A percentile compares a stretch with the other conserved stretches of the same genome.
Conservation (phyloP, 441 rosid genomes). For the Cnidoscolus chayamansa region DNA sequence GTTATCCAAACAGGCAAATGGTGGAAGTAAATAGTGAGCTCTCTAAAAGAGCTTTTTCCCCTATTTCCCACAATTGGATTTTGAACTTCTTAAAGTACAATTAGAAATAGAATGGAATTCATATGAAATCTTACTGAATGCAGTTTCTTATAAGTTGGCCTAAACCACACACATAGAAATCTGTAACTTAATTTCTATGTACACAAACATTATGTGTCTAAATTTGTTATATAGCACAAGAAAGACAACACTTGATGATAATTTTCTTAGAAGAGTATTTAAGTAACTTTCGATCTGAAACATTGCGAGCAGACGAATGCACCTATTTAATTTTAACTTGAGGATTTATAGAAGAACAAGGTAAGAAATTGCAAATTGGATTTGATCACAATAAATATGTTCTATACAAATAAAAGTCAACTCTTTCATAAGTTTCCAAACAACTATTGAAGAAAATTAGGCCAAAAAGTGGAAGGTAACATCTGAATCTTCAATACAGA, state of each 20-base stretch:
- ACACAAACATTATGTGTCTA: background rate
- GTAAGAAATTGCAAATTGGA: background rate
- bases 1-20: conserved; percentile 1
- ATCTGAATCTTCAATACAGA: background rate
- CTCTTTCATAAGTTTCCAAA: conserved; percentile 15
- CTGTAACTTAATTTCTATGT: background rate
- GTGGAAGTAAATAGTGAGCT: background rate
- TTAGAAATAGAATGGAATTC: background rate
- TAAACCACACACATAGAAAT: background rate
- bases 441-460: background rate
- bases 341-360: conserved; percentile 3
- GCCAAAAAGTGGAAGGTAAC: background rate
- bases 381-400: background rate
- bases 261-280: background rate
- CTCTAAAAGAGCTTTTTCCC: background rate
- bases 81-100: background rate
- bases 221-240: background rate
- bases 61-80: background rate
- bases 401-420: background rate
- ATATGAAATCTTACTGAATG: background rate
- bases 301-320: background rate
- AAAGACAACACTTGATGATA: background rate
- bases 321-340: background rate
- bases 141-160: background rate
- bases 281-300: background rate